Conservation (phyloP, 257 asterid genomes). For the Linderniella brevidens region DNA sequence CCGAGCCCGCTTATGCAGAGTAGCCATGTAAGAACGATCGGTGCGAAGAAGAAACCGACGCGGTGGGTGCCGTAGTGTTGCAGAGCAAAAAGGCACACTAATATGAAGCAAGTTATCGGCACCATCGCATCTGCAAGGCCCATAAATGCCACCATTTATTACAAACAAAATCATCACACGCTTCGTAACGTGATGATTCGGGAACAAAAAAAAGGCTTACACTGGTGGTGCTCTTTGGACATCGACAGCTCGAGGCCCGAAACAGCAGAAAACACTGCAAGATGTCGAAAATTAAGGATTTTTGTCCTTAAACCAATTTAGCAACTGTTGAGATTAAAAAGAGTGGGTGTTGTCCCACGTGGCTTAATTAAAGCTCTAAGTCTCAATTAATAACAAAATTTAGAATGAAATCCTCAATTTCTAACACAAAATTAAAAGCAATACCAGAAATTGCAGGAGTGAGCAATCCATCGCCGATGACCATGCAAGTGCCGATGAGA, state of each 20-base stretch:
- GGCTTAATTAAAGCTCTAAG: no score
- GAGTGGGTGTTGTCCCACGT: no score
- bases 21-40: slow-evolving; percentile 66
- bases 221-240: slow-evolving; percentile 92
- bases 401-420: no score
- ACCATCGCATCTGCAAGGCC: slow-evolving; percentile 75
- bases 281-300: neutral
- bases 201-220: slow-evolving; percentile 29
- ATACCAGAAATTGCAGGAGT: slow-evolving; percentile 97
- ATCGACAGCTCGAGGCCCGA: slow-evolving; percentile 91
- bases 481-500: slow-evolving; percentile 97
- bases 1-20: slow-evolving; percentile 80
- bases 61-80: slow-evolving; percentile 98
- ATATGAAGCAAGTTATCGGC: slow-evolving; percentile 88
- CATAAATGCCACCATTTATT: neutral
- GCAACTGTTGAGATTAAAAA: no score
- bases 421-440: no score
- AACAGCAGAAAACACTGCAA: slow-evolving; percentile 85
- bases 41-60: slow-evolving; percentile 76
- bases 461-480: slow-evolving; percentile 91
- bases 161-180: neutral
- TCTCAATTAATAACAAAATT: slow-evolving; percentile 5
- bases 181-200: neutral
- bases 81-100: slow-evolving; percentile 81
- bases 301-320: no score